Evolutionary conservation across 768 basidiomycete genomes (phyloP), one percentile per base, ranked within the genome.

Genomic region (Clavulina sp.): DNA sequence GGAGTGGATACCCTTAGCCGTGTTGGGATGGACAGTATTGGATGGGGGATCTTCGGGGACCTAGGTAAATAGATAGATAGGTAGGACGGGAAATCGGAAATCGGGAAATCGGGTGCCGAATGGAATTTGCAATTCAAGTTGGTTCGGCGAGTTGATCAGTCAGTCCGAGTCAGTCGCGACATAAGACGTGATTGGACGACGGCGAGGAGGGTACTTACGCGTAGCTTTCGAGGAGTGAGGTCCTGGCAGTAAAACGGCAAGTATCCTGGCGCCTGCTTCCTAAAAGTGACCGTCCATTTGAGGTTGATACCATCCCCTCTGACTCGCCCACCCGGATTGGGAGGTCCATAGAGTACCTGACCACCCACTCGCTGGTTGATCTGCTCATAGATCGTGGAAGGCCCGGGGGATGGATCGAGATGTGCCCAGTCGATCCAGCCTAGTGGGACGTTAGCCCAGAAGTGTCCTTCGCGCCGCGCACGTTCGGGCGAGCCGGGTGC

Each of bases 221-320:
- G 68, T 62, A 70, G 69, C 2, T 63, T 56, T 47, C 81, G 65
- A 2, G 78, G 74, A 2, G 80, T 82, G 2, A 81, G 64, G 58
- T 84, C 82, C 9, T 79, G 79, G 57, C 83, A 84, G 62, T 79
- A 84, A 59, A 84, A 84, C 4, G 82, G 81, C 18, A 77, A 61
- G 1, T 59, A 57, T 2, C 72, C 57, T 16, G 13, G 13, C 26
- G 9, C 43, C 38, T 33, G 43, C 52, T 50, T 38, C 13, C 47
- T 50, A 3, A 66, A 62, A 2, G 67, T 72, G 34, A 81, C 72
- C 36, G 77, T 59, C 80, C 81, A 84, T 58, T 73, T 61, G 43
- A 84, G 55, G 9, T 68, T 63, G 31, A 67, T 63, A 2, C 80
- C 80, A 52, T 82, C 78, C 0, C 68, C 62, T 24, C 76, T 68